Conservation (phyloP, 2,329 filamentous ascomycete genomes). For the Tolypocladium amazonense region DNA sequence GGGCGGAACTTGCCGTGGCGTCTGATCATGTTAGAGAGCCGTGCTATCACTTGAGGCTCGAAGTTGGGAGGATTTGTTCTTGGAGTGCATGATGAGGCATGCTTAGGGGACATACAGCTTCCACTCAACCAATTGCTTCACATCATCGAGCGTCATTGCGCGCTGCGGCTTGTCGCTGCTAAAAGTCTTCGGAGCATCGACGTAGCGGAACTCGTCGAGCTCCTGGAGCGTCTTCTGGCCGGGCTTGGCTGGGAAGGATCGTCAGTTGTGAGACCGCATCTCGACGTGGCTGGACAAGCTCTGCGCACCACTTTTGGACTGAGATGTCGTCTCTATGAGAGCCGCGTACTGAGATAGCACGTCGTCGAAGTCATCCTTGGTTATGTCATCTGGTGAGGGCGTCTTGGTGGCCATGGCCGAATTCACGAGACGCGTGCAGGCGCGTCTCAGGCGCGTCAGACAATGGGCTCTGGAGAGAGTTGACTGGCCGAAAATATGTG, state of each 20-base stretch:
- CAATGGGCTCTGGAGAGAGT: not conserved
- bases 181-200: constrained; percentile 38
- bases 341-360: constrained; percentile 27
- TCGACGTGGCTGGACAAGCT: not conserved
- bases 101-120: constrained; percentile 47
- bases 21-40: constrained; percentile 17
- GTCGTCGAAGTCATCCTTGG: constrained; percentile 21
- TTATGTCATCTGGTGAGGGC: constrained; percentile 11
- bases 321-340: constrained; percentile 32
- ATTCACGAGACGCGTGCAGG: not conserved
- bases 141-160: constrained; percentile 43
- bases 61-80: not conserved
- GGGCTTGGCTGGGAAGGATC: constrained; percentile 26
- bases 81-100: not conserved
- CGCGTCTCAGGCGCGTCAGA: not conserved
- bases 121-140: constrained; percentile 56
- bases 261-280: no score
- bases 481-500: not conserved
- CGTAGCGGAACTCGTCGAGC: constrained; percentile 52
- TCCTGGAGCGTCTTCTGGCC: constrained; percentile 41
- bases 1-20: constrained; percentile 54
- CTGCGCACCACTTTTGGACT: constrained; percentile 30
- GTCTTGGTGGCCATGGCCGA: constrained; percentile 1
- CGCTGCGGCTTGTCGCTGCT: constrained; percentile 18
- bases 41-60: not conserved